Percentiles rank a stretch among this genome's conserved stretches.
Conservation (phyloP, 306 rosid genomes). For the Dryas alaskensis region DNA sequence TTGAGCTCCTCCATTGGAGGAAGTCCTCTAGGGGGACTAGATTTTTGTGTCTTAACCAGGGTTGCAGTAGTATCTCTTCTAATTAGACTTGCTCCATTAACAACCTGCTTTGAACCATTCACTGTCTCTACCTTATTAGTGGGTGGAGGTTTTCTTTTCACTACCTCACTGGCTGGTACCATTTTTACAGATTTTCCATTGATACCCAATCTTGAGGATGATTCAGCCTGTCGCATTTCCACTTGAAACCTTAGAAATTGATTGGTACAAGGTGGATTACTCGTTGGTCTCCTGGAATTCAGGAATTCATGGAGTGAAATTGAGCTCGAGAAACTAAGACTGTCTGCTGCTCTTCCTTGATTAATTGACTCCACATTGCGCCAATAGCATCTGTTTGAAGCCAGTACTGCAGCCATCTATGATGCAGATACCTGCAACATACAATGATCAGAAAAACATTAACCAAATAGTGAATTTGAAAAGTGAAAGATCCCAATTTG, state of each 20-base stretch:
- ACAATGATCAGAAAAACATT: constrained; percentile 10
- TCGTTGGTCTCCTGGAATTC: constrained; percentile 30
- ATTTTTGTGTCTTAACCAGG: constrained; percentile 38
- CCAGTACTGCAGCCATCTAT: constrained; percentile 60
- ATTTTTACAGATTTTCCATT: constrained; percentile 78
- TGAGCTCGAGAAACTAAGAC: constrained; percentile 57
- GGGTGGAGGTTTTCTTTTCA: constrained; percentile 41
- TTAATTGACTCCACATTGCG: constrained; percentile 40
- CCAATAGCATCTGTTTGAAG: constrained; percentile 58
- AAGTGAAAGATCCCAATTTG: constrained; percentile 4
- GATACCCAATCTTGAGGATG: constrained; percentile 46
- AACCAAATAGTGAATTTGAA: neutral
- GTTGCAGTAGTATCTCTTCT: constrained; percentile 37
- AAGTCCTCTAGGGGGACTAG: constrained; percentile 42
- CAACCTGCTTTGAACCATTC: constrained; percentile 52
- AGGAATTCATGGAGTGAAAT: constrained; percentile 44
- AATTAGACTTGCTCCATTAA: constrained; percentile 59
- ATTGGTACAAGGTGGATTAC: constrained; percentile 18
- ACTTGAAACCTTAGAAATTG: constrained; percentile 37
- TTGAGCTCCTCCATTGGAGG: constrained; percentile 73
- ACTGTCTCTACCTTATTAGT: constrained; percentile 40
- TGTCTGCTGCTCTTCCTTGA: constrained; percentile 38
- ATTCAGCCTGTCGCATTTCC: constrained; percentile 54
- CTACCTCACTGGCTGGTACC: constrained; percentile 72
- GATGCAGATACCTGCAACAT: constrained; percentile 27